These are phyloP conservation scores for Corymbia maculata DNA, from an alignment of 345 rosid genomes.

Conservation along the genomic window DNA sequence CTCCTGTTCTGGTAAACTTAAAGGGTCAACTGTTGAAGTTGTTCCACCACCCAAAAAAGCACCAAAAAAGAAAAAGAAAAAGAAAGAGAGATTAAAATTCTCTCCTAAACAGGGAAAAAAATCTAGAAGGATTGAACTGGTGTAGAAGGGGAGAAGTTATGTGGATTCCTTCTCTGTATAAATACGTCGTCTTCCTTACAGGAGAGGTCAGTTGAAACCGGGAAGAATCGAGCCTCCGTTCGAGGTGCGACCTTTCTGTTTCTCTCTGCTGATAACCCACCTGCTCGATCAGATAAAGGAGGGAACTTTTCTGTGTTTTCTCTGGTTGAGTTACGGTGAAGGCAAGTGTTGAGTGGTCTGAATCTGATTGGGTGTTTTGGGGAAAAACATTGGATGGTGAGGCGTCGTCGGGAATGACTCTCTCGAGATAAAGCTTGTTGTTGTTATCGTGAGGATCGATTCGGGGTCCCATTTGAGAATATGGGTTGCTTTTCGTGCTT, in stretches of 20 bases:
- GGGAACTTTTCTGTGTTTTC: background rate
- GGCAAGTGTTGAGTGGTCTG: background rate
- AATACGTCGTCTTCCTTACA: background rate
- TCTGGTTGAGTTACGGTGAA: background rate
- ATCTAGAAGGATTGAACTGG: background rate
- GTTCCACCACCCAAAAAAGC: background rate
- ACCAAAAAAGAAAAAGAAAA: background rate
- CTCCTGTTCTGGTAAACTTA: background rate
- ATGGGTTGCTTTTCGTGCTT: slow-evolving; percentile 98
- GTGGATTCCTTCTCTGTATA: background rate
- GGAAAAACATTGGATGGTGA: background rate
- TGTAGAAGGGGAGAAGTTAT: background rate
- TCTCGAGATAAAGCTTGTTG: background rate
- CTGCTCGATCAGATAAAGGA: background rate
- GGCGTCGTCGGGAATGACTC: background rate
- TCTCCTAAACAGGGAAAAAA: background rate
- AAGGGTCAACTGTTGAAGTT: background rate
- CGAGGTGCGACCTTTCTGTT: background rate
- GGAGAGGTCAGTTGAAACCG: background rate
- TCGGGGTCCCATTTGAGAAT: slow-evolving; percentile 10
- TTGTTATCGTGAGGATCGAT: background rate
- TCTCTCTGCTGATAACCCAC: background rate
- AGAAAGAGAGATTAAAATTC: background rate
- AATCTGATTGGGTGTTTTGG: background rate
- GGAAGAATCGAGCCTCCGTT: background rate